These are phyloP conservation scores for Eucalyptus polyanthemos DNA, from an alignment of 345 rosid species.

Conservation along the genomic window DNA sequence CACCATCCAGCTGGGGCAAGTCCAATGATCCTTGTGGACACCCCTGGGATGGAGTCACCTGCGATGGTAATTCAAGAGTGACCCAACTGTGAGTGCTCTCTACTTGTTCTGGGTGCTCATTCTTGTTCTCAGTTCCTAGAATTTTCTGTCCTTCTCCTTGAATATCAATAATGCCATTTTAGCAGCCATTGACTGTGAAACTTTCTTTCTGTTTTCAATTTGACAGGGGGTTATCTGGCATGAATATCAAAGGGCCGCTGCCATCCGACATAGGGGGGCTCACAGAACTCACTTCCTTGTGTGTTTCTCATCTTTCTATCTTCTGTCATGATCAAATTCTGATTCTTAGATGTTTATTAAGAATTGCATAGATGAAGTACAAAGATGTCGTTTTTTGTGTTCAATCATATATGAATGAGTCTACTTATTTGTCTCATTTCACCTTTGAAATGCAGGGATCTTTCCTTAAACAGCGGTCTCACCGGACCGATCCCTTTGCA, in stretches of 20 bases:
- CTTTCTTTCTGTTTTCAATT: background rate
- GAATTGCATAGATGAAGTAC: background rate
- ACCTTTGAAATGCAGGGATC: conserved; percentile 45
- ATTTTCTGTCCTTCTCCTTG: background rate
- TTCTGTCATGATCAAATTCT: background rate
- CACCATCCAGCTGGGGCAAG: conserved; percentile 67
- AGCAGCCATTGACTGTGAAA: background rate
- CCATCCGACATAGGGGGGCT: conserved; percentile 83
- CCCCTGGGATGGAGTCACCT: conserved; percentile 91
- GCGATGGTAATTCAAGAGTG: conserved; percentile 49
- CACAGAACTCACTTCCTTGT: conserved; percentile 73
- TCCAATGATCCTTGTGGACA: conserved; percentile 73
- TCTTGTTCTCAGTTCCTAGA: background rate
- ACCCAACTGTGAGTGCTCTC: conserved; percentile 54
- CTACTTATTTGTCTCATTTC: background rate
- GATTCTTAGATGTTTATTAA: background rate
- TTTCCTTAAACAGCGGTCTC: conserved; percentile 69
- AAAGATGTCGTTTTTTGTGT: background rate
- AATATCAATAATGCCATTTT: background rate
- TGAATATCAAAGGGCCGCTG: conserved; percentile 71
- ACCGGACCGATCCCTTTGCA: conserved; percentile 64
- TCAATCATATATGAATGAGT: background rate
- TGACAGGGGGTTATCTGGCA: conserved; percentile 73
- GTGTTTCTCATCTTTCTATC: conserved; percentile 8
- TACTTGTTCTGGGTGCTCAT: background rate